Percentiles rank a stretch among this genome's conserved stretches.
Evolutionary conservation across 805 yeast genomes (phyloP).

Genomic region (Candida saitoana): DNA sequence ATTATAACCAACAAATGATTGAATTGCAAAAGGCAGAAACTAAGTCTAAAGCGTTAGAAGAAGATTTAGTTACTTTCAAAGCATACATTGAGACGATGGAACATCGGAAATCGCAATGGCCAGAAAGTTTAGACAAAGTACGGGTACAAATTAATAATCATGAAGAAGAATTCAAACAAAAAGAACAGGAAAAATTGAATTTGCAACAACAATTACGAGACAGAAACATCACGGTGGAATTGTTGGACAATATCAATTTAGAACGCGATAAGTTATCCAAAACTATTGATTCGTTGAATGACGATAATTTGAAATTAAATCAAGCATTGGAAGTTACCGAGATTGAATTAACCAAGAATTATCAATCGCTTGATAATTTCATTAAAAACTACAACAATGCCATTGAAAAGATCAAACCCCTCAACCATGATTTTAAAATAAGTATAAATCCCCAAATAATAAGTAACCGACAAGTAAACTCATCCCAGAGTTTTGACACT

Average conservation of each 20-base stretch:
- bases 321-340: slow-evolving; percentile 48
- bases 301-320: slow-evolving; percentile 44
- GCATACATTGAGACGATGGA: slow-evolving; percentile 69
- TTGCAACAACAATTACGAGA: slow-evolving; percentile 38
- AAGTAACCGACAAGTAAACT: slow-evolving; percentile 6
- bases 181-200: slow-evolving; percentile 32
- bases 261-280: slow-evolving; percentile 59
- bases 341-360: slow-evolving; percentile 44
- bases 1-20: slow-evolving; percentile 42
- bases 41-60: slow-evolving; percentile 60
- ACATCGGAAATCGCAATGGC: slow-evolving; percentile 64
- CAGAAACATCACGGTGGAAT: slow-evolving; percentile 60
- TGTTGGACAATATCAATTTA: slow-evolving; percentile 57
- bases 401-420: slow-evolving; percentile 42
- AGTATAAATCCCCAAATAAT: slow-evolving; percentile 19
- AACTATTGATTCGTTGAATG: slow-evolving; percentile 43
- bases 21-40: slow-evolving; percentile 49
- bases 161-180: slow-evolving; percentile 39
- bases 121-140: slow-evolving; percentile 51
- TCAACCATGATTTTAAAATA: slow-evolving; percentile 37
- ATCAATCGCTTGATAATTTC: slow-evolving; percentile 48
- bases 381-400: slow-evolving; percentile 54
- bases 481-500: slow-evolving; percentile 8
- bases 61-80: slow-evolving; percentile 65
- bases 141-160: slow-evolving; percentile 48